A percentile compares a stretch with the other conserved stretches of the same genome.
Conservation (phyloP, 2,329 filamentous ascomycete species). For the Fusarium globosum region DNA sequence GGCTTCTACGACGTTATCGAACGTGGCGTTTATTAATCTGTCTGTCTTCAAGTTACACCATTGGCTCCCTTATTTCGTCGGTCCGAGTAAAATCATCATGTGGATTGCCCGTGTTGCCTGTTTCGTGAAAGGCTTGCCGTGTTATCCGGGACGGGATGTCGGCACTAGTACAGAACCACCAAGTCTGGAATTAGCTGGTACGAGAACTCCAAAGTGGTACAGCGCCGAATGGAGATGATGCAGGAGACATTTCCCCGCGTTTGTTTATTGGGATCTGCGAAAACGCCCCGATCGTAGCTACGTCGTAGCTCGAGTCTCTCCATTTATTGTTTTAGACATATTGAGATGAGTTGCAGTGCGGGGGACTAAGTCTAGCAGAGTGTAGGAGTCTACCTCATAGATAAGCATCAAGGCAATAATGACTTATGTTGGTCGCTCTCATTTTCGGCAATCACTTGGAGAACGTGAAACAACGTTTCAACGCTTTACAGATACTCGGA, state of each 20-base stretch:
- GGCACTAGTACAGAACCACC: background rate
- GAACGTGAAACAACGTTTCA: background rate
- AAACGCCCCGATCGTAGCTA: background rate
- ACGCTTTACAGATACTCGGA: background rate
- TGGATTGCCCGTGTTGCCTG: background rate
- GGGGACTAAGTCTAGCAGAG: background rate
- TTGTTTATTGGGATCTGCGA: background rate
- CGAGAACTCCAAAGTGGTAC: background rate
- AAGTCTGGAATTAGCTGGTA: background rate
- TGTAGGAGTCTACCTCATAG: accelerated
- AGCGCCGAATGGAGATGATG: background rate
- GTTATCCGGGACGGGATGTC: background rate
- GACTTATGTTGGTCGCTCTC: accelerated
- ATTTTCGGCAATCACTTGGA: no score
- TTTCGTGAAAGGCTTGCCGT: background rate
- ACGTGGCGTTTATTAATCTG: background rate
- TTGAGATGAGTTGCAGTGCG: accelerated
- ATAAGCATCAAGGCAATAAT: accelerated
- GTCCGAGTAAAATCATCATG: background rate
- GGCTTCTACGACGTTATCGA: background rate
- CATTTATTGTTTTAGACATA: background rate
- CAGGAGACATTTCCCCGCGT: background rate
- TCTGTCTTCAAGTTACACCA: background rate
- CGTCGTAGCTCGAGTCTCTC: background rate
- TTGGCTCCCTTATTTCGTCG: background rate